Conservation (phyloP, 2,329 filamentous ascomycete genomes). For the Periconia sp. region DNA sequence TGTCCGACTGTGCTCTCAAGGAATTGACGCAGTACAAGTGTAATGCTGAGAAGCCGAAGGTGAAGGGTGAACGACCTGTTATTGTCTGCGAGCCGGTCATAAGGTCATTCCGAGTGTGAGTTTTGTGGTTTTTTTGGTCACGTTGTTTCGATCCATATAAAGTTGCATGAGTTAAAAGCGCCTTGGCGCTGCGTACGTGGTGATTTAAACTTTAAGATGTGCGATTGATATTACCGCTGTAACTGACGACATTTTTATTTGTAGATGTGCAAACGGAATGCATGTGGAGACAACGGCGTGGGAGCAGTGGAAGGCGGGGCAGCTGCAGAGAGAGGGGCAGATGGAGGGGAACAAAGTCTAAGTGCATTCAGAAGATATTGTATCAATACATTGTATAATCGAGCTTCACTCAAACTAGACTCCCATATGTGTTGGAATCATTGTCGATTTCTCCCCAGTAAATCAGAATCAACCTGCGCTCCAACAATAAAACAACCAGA, state of each 20-base stretch:
- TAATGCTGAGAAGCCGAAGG: constrained; percentile 48
- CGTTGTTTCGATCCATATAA: neutral
- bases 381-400: neutral
- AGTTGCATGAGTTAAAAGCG: constrained; percentile 11
- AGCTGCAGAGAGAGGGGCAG: constrained; percentile 16
- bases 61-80: constrained; percentile 42
- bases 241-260: neutral
- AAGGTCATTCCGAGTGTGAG: constrained; percentile 61
- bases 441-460: neutral
- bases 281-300: constrained; percentile 65
- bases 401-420: neutral
- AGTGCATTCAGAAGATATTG: neutral
- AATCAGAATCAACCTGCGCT: neutral
- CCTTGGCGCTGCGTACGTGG: constrained; percentile 17
- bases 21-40: constrained; percentile 66
- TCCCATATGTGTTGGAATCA: neutral
- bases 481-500: constrained; percentile 14
- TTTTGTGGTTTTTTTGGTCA: constrained; percentile 10
- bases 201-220: neutral
- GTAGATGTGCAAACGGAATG: constrained; percentile 56
- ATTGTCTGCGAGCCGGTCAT: constrained; percentile 60
- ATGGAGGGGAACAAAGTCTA: neutral
- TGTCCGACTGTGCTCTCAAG: constrained; percentile 58
- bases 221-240: neutral
- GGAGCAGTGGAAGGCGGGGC: constrained; percentile 51